Evolutionary conservation across 257 asterid genomes (phyloP).

Genomic region (Gentiana straminea): DNA sequence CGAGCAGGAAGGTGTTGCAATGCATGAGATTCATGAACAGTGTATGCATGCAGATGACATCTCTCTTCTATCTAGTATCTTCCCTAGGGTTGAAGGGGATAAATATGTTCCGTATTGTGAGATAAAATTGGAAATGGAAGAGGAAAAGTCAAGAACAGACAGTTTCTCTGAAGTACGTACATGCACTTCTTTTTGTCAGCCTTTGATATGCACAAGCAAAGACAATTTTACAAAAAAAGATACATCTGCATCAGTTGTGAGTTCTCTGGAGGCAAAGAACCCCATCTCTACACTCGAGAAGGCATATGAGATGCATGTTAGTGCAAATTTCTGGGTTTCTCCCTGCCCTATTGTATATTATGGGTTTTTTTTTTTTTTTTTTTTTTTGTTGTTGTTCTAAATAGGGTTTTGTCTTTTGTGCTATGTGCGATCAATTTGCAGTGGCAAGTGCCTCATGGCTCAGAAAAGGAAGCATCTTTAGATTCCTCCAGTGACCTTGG

Average conservation of each 20-base stretch:
- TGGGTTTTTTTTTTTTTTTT: not conserved
- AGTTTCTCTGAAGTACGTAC: constrained; percentile 5
- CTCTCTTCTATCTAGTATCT: constrained; percentile 31
- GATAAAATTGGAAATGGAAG: constrained; percentile 20
- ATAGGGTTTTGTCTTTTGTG: not conserved
- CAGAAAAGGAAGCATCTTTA: constrained; percentile 15
- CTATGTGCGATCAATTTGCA: constrained; percentile 6
- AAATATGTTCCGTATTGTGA: constrained; percentile 59
- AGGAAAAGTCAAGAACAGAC: constrained; percentile 8
- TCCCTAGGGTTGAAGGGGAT: constrained; percentile 35
- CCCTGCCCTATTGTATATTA: not conserved
- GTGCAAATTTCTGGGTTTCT: not conserved
- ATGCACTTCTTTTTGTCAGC: constrained; percentile 3
- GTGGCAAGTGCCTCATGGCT: constrained; percentile 23
- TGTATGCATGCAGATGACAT: constrained; percentile 33
- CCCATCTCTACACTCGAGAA: constrained; percentile 10
- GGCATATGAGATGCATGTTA: constrained; percentile 16
- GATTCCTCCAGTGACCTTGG: constrained; percentile 22
- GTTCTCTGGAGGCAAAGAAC: constrained; percentile 13
- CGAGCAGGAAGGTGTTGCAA: constrained; percentile 53
- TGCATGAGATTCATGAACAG: constrained; percentile 41
- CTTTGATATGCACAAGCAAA: not conserved
- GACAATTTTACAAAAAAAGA: constrained; percentile 14
- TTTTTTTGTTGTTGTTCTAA: not conserved
- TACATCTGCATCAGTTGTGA: constrained; percentile 11